A percentile compares a stretch with the other conserved stretches of the same genome.
Evolutionary conservation across 73 alveolate genomes (phyloP).

Genomic region (Effrenium voratum): DNA sequence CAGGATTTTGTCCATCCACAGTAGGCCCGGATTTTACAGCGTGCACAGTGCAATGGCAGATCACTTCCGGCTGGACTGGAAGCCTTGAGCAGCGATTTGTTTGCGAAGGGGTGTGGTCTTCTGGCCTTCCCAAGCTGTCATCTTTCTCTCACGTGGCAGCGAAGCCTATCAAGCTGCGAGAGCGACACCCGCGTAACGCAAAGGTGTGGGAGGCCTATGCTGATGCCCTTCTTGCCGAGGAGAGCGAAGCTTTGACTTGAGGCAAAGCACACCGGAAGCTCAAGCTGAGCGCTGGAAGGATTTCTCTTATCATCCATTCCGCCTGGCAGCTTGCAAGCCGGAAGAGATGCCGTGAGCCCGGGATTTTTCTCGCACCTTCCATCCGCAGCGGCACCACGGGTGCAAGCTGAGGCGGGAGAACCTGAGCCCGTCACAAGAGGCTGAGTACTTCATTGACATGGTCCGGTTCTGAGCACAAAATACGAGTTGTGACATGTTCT

Average conservation of each 20-base stretch:
- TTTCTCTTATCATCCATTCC: conserved; percentile 68
- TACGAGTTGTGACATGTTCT: too few relatives aligned
- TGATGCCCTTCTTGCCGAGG: conserved; percentile 77
- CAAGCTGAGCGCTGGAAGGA: conserved; percentile 44
- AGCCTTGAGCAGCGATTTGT: neutral
- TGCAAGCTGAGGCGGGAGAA: conserved; percentile 22
- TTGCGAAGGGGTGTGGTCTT: too few relatives aligned
- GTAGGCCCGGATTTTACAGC: too few relatives aligned
- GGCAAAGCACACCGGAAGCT: too few relatives aligned
- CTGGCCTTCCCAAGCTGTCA: too few relatives aligned
- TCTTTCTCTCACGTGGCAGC: too few relatives aligned
- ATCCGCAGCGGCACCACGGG: neutral
- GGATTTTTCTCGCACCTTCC: neutral
- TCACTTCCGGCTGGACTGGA: too few relatives aligned
- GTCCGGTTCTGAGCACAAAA: too few relatives aligned
- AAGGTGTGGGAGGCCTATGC: conserved; percentile 88
- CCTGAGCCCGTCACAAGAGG: conserved; percentile 74
- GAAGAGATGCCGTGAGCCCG: conserved; percentile 5
- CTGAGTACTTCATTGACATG: conserved; percentile 84
- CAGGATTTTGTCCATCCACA: too few relatives aligned
- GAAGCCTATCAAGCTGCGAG: too few relatives aligned
- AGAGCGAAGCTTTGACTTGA: neutral
- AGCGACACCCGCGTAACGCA: too few relatives aligned
- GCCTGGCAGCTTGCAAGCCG: conserved; percentile 80
- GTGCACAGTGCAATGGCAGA: too few relatives aligned